These are phyloP conservation scores for Fraxinus americana DNA, from an alignment of 257 asterid genomes.

Conservation along the genomic window DNA sequence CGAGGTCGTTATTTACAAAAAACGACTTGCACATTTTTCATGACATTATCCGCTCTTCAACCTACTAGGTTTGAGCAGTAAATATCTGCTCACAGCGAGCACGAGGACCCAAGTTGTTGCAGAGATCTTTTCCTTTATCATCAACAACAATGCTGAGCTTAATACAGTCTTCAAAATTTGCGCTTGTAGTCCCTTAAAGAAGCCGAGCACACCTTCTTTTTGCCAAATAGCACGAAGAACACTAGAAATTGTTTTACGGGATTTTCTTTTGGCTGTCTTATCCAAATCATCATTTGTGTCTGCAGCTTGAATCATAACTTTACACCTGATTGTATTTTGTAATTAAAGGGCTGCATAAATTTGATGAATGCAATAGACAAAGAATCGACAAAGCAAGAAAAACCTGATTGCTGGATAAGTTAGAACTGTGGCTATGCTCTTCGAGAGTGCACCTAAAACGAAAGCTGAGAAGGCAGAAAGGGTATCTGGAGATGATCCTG, in stretches of 20 bases:
- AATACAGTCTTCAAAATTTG: slow-evolving; percentile 89
- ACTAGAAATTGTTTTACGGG: slow-evolving; percentile 64
- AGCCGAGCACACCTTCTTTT: slow-evolving; percentile 72
- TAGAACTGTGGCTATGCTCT: slow-evolving; percentile 81
- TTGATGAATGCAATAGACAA: not conserved
- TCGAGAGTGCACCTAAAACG: slow-evolving; percentile 72
- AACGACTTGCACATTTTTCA: not conserved
- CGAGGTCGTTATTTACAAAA: not conserved
- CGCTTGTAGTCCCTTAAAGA: slow-evolving; percentile 86
- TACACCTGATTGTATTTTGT: slow-evolving; percentile 54
- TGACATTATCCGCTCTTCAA: slow-evolving; percentile 37
- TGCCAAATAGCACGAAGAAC: slow-evolving; percentile 66
- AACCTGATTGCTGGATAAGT: slow-evolving; percentile 87
- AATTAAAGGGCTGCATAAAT: not conserved
- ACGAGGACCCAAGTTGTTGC: slow-evolving; percentile 80
- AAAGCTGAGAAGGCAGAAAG: slow-evolving; percentile 90
- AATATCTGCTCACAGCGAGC: slow-evolving; percentile 56
- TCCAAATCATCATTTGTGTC: slow-evolving; percentile 57
- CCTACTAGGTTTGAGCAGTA: slow-evolving; percentile 44
- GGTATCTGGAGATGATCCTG: slow-evolving; percentile 53
- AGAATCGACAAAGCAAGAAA: not conserved
- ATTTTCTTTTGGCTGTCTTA: slow-evolving; percentile 34
- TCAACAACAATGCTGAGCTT: slow-evolving; percentile 77
- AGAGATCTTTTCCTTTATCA: slow-evolving; percentile 87
- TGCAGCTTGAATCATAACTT: slow-evolving; percentile 86